Percentiles rank a stretch among this genome's conserved stretches.
phyloP scores from a whole-genome alignment of 192 early-diverging fungal genomes.

The Backusella circina region DNA sequence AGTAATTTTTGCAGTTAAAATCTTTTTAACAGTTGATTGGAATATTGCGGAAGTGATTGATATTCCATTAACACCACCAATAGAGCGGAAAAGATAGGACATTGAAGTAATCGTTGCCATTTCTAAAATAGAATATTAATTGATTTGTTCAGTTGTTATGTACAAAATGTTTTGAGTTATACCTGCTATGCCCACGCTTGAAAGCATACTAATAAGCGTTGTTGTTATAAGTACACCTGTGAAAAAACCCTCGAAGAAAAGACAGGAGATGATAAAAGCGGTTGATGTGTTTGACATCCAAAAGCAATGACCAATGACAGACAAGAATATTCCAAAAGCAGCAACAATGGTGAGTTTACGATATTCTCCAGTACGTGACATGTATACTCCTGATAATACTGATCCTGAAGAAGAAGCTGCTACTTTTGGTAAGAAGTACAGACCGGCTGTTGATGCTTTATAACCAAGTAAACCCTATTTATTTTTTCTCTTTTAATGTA shows the following conservation, averaged over 20 bases:
- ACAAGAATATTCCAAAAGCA: conserved; percentile 47
- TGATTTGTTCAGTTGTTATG: background rate
- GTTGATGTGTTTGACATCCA: conserved; percentile 47
- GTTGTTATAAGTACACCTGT: conserved; percentile 51
- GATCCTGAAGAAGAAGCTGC: conserved; percentile 21
- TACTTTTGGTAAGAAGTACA: conserved; percentile 27
- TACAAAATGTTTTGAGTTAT: background rate
- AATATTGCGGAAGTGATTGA: conserved; percentile 40
- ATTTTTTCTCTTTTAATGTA: background rate
- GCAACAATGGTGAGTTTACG: conserved; percentile 31
- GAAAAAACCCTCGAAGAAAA: conserved; percentile 47
- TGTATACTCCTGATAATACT: conserved; percentile 19
- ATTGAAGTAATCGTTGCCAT: conserved; percentile 49
- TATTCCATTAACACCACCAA: conserved; percentile 55
- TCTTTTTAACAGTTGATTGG: conserved; percentile 22
- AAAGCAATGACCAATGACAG: conserved; percentile 48
- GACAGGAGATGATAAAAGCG: background rate
- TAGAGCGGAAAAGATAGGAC: conserved; percentile 43
- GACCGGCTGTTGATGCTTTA: conserved; percentile 22
- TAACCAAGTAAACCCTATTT: conserved; percentile 15
- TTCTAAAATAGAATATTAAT: conserved; percentile 23
- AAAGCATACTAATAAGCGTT: conserved; percentile 47
- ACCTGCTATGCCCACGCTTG: conserved; percentile 46
- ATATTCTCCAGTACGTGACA: conserved; percentile 29
- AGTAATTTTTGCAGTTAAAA: background rate